Evolutionary conservation across 2,329 filamentous ascomycete species (phyloP), one percentile per base, ranked within the genome.

Genomic region (Alternaria sp.): DNA sequence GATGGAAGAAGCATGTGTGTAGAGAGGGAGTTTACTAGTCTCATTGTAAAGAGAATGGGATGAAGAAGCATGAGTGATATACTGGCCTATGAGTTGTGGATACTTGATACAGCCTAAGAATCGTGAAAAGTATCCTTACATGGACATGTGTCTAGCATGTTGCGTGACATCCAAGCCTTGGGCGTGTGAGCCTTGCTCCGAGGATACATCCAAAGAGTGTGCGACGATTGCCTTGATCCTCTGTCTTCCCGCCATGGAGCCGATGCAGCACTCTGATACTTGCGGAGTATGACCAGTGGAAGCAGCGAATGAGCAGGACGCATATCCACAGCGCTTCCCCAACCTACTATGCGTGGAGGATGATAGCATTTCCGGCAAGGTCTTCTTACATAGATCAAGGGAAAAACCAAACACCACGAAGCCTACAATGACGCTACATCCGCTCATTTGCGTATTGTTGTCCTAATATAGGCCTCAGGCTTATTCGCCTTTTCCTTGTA

Each of bases 321-420:
- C 8, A 40, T 17, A 11, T 17, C 9, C 36, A 40, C 36, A 11
- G 9, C n/a, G n/a, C 36, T 17, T 40, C 36, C 2, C 36, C 8
- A 5, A 40, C 36, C 15, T 40, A 40, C n/a, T 17, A 17, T 10
- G n/a, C 36, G 5, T 1, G n/a, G 8, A 40, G n/a, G 36, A 40
- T 40, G 5, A 40, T 40, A 40, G 36, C 15, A 5, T 40, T 40
- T 11, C 36, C 8, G n/a, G 36, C 36, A 40, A 40, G 1, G 36
- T 40, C 36, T 10, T 2, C 15, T 10, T 4, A 40, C 15, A 4
- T n/a, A 15, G 0, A 5, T 40, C 8, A 3, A 40, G 32, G 2
- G 32, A 40, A 10, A 17, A 1, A 3, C 0, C 3, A 1, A 2
- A 40, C 2, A 40, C 36, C n/a, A 2, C 1, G 36, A 11, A 40